Percentiles rank a stretch among this genome's conserved stretches.
Conservation (phyloP, 176 grass and related monocot species). For the Triticum dicoccoides region DNA sequence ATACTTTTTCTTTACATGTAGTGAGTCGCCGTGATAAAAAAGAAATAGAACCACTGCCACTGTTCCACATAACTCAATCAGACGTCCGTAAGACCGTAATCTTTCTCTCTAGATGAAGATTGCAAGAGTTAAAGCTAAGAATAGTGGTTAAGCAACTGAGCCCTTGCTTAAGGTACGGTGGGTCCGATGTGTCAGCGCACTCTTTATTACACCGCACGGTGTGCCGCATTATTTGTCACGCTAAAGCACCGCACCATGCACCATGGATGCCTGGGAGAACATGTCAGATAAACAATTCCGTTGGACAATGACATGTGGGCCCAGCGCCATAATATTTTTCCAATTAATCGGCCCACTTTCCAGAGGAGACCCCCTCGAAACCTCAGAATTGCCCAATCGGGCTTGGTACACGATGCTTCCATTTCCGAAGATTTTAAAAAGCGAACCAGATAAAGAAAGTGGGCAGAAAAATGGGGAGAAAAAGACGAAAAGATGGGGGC, state of each 20-base stretch:
- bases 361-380: not conserved
- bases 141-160: not conserved
- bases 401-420: not conserved
- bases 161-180: not conserved
- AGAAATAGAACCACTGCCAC: too few relatives aligned
- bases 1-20: not conserved
- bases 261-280: not conserved
- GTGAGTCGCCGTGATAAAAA: too few relatives aligned
- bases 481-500: slow-evolving; percentile 9
- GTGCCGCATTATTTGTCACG: slow-evolving; percentile 11
- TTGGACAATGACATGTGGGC: not conserved
- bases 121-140: too few relatives aligned
- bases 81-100: too few relatives aligned
- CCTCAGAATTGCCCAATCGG: slow-evolving; percentile 10
- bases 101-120: too few relatives aligned
- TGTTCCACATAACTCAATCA: too few relatives aligned
- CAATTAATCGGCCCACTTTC: slow-evolving; percentile 11
- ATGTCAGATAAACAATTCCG: not conserved
- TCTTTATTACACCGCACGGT: not conserved
- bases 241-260: not conserved
- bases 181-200: not conserved
- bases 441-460: slow-evolving; percentile 30
- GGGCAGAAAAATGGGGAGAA: not conserved
- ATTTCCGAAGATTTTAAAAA: not conserved
- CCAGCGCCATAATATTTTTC: not conserved